Base-by-base conservation (phyloP, 2,329 filamentous ascomycete genomes). In the Chrysosporium keratinophilum region DNA sequence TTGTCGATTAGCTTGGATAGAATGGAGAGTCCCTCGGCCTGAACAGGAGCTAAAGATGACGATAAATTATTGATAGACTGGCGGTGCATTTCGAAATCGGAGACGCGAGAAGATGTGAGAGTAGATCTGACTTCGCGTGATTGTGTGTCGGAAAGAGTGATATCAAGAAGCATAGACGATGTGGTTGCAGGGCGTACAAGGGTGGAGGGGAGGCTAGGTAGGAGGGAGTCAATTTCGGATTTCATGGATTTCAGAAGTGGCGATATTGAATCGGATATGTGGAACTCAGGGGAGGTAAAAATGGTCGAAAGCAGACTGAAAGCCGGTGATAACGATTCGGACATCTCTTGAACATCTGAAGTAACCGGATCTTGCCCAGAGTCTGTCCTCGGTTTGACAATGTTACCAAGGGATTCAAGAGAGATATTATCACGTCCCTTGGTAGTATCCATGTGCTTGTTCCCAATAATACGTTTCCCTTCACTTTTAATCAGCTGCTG, bases 291-390 rank as follows among this genome's bases (percentile, higher is more conserved):
- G 5, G 71, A 73, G 2, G 70, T 65, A 19, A 73, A 58, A 5
- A 73, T 67, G 5, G 70, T 71, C 3, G 71, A 73, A 2, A 73
- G 59, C 15, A 73, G 59, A 52, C 71, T 73, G 58, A 73, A 69
- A 7, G 70, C 69, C 9, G 67, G 65, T 4, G 69, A 67, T 28
- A 73, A 54, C 2, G 68, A 69, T 46, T 73, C 70, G 3, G 60
- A 61, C 19, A 64, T 61, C 14, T 70, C 69, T 44, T 48, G 54
- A 20, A 9, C 58, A 57, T 14, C 55, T 3, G 10, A 42, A 12
- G 15, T 49, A 15, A 23, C 35, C 9, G 28, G n/a, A 6, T 14
- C 42, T 4, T 54, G 9, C 20, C 54, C 28, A 7, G 56, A 60
- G 2, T 52, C 49, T 4, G 54, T 46, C 33, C 63, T 54, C 0